Conservation (phyloP, 2,329 filamentous ascomycete genomes). For the Botrytis paeoniae region DNA sequence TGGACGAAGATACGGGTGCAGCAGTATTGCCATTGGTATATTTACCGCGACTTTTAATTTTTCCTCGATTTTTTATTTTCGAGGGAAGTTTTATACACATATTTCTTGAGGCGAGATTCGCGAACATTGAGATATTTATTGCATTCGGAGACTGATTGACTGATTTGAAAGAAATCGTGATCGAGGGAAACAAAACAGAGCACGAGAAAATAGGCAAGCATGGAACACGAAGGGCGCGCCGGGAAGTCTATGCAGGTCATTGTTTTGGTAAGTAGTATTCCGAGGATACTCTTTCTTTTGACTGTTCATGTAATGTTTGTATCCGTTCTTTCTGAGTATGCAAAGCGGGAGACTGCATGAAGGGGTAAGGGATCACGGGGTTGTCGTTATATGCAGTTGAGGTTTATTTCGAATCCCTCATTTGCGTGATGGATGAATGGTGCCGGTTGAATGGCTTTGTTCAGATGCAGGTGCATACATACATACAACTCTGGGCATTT, state of each 20-base stretch:
- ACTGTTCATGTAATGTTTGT: background rate
- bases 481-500: conserved; percentile 1
- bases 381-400: background rate
- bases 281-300: background rate
- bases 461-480: background rate
- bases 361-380: background rate
- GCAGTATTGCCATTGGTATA: background rate
- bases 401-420: background rate
- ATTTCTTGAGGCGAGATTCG: background rate
- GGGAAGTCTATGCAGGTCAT: conserved; percentile 60
- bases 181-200: background rate
- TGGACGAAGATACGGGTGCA: background rate
- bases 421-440: background rate
- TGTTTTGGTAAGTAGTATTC: conserved; percentile 59
- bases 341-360: background rate
- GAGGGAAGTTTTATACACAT: background rate
- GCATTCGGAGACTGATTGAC: background rate
- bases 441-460: conserved; percentile 1
- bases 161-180: background rate
- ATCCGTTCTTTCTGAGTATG: background rate
- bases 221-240: conserved; percentile 43
- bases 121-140: background rate
- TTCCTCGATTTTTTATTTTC: background rate
- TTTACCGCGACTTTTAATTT: background rate
- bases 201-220: background rate